These are phyloP conservation scores for Catharanthus roseus DNA, from an alignment of 257 asterid species.

Conservation along the genomic window DNA sequence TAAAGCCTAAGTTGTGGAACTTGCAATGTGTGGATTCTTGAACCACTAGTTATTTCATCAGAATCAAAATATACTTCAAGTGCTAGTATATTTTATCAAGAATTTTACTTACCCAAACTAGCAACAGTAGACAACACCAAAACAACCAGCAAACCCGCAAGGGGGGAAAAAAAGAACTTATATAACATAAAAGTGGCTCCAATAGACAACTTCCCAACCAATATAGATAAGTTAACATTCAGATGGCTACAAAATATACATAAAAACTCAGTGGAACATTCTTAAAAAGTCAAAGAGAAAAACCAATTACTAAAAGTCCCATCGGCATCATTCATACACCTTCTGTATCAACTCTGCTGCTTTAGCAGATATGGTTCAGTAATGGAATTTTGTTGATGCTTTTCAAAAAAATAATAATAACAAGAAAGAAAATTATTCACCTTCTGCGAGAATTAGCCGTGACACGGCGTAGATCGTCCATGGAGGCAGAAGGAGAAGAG, in stretches of 20 bases:
- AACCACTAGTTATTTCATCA: not conserved
- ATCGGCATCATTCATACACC: not conserved
- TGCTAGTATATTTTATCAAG: not conserved
- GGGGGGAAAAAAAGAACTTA: not conserved
- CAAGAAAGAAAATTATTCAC: constrained; percentile 27
- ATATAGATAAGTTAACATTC: not conserved
- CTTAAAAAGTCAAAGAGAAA: not conserved
- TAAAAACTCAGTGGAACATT: not conserved
- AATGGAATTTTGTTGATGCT: no score
- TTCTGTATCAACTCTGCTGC: no score
- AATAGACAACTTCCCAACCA: not conserved
- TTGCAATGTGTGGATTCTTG: not conserved
- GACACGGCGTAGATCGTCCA: constrained; percentile 82
- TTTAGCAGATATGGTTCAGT: no score
- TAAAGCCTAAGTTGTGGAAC: not conserved
- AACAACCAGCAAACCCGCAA: not conserved
- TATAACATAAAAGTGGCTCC: not conserved
- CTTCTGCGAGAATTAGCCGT: constrained; percentile 91
- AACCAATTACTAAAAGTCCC: not conserved
- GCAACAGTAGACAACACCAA: not conserved
- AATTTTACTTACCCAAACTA: not conserved
- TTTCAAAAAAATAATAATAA: no score
- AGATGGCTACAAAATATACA: not conserved
- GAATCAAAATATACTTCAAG: not conserved
- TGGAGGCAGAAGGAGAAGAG: constrained; percentile 52